Base-by-base conservation (phyloP, 2,329 filamentous ascomycete genomes). In the Thelonectria olida region DNA sequence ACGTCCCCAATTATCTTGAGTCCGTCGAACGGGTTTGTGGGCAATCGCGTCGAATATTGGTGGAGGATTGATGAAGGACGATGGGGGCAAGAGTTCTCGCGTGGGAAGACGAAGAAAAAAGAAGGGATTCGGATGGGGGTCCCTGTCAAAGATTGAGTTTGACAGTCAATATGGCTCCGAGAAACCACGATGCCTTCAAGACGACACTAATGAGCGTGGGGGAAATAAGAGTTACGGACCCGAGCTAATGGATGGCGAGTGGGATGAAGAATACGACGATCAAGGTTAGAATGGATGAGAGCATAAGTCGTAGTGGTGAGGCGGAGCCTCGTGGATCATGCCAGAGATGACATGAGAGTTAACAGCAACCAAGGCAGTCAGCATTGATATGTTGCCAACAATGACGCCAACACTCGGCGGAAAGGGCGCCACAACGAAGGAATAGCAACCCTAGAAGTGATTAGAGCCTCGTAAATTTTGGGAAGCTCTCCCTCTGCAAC, bases 71-170 rank as follows among this genome's bases (percentile, higher is more conserved):
- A 42, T 42, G 45, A 57, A 36, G 36, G 27, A 34, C 54, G 27
- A 9, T 20, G 34, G 25, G 17, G 25, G 45, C 6, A 41, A 19
- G 17, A 25, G 22, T 28, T 39, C 20, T 27, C 23, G 38, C 23
- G 44, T 44, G 56, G 49, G 27, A 55, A 55, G 25, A 59, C 34
- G 41, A 51, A 17, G 54, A 55, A 50, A 59, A 42, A 58, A 59
- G 42, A 49, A n/a, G 49, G 45, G 38, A 20, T 38, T 47, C 8
- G 39, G 19, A 28, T 44, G 36, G 31, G 41, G 39, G 53, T 22
- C 22, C 41, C 17, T 45, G 55, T 17, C 41, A 47, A 34, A 10
- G 38, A 19, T 25, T 25, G 31, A 20, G 34, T 42, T 42, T 39
- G 45, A 17, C 39, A 34, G 41, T 57, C 31, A 25, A 36, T 20